A percentile compares a stretch with the other conserved stretches of the same genome.
Conservation (phyloP, 352 stramenopile genomes). For the Peronospora tabacina region DNA sequence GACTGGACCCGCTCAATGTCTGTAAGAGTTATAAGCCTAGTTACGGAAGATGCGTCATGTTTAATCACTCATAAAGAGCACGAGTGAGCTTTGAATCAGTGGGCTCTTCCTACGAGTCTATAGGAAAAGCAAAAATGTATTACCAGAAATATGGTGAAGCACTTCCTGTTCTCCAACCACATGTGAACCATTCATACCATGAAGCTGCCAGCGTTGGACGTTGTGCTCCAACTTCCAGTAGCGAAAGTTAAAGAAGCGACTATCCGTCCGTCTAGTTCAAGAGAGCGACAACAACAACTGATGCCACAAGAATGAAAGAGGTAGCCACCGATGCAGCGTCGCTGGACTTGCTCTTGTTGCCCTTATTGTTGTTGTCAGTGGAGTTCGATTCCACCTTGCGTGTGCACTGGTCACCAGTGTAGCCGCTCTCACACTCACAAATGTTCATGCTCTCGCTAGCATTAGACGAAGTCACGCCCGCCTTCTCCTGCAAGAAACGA, state of each 20-base stretch:
- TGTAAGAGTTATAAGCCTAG: too few relatives aligned
- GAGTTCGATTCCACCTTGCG: slow-evolving; percentile 37
- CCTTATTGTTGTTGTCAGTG: not conserved
- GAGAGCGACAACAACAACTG: slow-evolving; percentile 25
- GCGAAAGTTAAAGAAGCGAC: not conserved
- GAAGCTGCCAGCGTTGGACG: not conserved
- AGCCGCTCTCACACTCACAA: slow-evolving; percentile 55
- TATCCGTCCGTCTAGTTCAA: slow-evolving; percentile 35
- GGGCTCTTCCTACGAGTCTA: slow-evolving; percentile 2
- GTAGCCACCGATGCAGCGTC: slow-evolving; percentile 24
- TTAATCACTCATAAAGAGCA: too few relatives aligned
- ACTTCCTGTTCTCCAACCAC: slow-evolving; percentile 12
- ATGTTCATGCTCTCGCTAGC: slow-evolving; percentile 20
- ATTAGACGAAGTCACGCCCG: slow-evolving; percentile 27
- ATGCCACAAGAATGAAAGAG: slow-evolving; percentile 25
- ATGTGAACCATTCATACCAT: slow-evolving; percentile 9
- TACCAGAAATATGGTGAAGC: slow-evolving; percentile 15
- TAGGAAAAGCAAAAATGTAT: slow-evolving; percentile 32
- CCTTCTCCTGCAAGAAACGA: slow-evolving; percentile 26
- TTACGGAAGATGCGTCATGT: too few relatives aligned
- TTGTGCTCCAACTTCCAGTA: slow-evolving; percentile 8
- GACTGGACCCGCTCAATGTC: too few relatives aligned
- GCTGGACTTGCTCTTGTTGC: slow-evolving; percentile 9
- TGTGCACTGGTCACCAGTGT: slow-evolving; percentile 50
- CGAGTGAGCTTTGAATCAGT: too few relatives aligned